Base-by-base conservation (phyloP, 768 basidiomycete genomes). In the Coprinopsis cinerea region DNA sequence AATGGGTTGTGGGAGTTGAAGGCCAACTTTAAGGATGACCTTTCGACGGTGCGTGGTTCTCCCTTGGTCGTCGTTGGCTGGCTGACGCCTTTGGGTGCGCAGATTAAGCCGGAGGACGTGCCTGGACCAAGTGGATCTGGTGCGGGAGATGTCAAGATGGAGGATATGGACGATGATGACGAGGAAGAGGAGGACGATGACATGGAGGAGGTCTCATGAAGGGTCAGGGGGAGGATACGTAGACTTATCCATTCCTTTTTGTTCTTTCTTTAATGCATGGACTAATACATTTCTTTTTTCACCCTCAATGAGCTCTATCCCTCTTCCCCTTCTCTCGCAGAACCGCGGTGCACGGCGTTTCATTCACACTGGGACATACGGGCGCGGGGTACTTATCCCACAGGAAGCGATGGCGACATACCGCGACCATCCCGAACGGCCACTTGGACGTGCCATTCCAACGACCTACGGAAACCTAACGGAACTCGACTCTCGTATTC, bases 1-100 rank as follows among this genome's bases (percentile, higher is more conserved):
- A 87, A 85, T 44, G 88, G 88, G 7, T 67, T 82, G 52, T 93
- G 85, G 83, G 85, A 89, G 64, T 74, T 92, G 55, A 81, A 83
- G 58, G 80, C 83, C 44, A 82, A 78, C 55, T 89, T 77, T 65
- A 83, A 82, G 56, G 80, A 79, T 50, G 76, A 75, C n/a, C n/a
- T n/a, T 18, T 44, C 50, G 2, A 79, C 76, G 65, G 79, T 83
- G 45, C 54, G 77, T 70, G 6, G 14, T 46, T 55, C 6, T 44
- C 48, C 6, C 25, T 24, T 28, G 23, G 14, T 43, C 32, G 11
- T 34, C 26, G 49, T 54, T 23, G 37, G 0, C 5, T 51, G 11
- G 10, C 11, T 32, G 9, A 26, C 3, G 22, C 53, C 24, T 20
- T 51, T 24, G n/a, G n/a, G n/a, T n/a, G n/a, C n/a, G 34, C 48